A percentile compares a stretch with the other conserved stretches of the same genome.
Evolutionary conservation across 2,329 filamentous ascomycete species (phyloP).

Genomic region (Cephalotrichum gorgonifer): DNA sequence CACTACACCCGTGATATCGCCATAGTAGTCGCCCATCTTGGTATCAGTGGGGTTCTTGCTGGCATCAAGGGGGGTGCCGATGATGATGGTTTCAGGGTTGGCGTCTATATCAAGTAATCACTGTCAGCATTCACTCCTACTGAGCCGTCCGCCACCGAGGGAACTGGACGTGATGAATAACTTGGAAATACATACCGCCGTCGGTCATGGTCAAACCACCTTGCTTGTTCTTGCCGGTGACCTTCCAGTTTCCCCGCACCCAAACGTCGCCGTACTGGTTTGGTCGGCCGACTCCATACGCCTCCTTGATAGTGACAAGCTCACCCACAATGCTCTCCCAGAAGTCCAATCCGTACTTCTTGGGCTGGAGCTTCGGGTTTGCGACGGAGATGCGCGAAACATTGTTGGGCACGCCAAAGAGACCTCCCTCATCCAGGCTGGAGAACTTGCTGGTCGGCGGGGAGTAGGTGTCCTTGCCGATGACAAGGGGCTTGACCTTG

Average conservation of each 20-base stretch:
- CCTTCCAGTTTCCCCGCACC: conserved; percentile 55
- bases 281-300: conserved; percentile 47
- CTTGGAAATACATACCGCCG: conserved; percentile 26
- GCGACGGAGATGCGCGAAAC: conserved; percentile 41
- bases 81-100: conserved; percentile 59
- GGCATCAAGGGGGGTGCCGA: conserved; percentile 56
- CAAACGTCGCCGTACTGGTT: conserved; percentile 60
- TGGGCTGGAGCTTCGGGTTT: conserved; percentile 53
- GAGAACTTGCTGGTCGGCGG: conserved; percentile 55
- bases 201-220: conserved; percentile 55
- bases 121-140: no score
- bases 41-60: conserved; percentile 46
- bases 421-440: conserved; percentile 51
- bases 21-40: conserved; percentile 54
- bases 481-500: conserved; percentile 43
- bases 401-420: conserved; percentile 57
- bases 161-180: not conserved
- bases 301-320: conserved; percentile 51
- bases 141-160: not conserved
- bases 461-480: conserved; percentile 44
- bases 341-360: conserved; percentile 58
- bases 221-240: conserved; percentile 50
- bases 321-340: conserved; percentile 63
- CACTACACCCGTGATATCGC: conserved; percentile 59
- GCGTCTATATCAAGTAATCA: conserved; percentile 33